Evolutionary conservation across 2,329 filamentous ascomycete genomes (phyloP).

Genomic region (Gnomoniopsis smithogilvyi): DNA sequence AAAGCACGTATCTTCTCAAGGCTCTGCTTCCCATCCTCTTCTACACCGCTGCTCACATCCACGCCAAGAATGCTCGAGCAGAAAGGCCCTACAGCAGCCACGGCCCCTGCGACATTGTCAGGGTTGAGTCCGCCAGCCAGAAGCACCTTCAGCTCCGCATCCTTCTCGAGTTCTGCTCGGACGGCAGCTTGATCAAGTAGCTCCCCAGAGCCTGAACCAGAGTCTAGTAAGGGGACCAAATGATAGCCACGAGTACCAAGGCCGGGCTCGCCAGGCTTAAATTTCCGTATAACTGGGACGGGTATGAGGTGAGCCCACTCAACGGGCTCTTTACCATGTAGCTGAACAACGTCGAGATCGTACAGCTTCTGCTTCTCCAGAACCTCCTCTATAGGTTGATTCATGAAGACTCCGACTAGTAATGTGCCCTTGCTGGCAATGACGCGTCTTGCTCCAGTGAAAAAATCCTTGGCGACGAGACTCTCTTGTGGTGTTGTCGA

Average conservation of each 20-base stretch:
- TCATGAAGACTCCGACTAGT: slow-evolving; percentile 90
- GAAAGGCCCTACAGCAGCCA: slow-evolving; percentile 60
- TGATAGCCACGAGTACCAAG: slow-evolving; percentile 77
- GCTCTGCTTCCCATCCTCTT: slow-evolving; percentile 77
- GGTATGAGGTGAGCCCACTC: slow-evolving; percentile 91
- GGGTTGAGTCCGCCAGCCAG: slow-evolving; percentile 83
- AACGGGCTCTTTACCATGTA: slow-evolving; percentile 87
- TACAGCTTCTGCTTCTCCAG: slow-evolving; percentile 74
- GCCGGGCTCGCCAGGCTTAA: slow-evolving; percentile 72
- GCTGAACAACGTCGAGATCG: slow-evolving; percentile 81
- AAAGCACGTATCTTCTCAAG: slow-evolving; percentile 79
- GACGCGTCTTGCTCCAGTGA: slow-evolving; percentile 33
- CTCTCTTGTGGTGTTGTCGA: neutral
- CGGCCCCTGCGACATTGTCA: slow-evolving; percentile 68
- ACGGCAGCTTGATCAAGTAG: slow-evolving; percentile 71
- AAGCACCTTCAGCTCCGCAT: slow-evolving; percentile 70
- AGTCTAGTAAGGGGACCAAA: slow-evolving; percentile 78
- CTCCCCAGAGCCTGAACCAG: slow-evolving; percentile 80
- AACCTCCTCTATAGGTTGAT: slow-evolving; percentile 82
- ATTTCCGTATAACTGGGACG: slow-evolving; percentile 85
- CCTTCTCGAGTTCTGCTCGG: slow-evolving; percentile 60
- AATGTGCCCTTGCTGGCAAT: slow-evolving; percentile 61
- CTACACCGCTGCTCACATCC: slow-evolving; percentile 93
- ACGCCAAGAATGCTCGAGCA: slow-evolving; percentile 70
- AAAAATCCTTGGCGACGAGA: slow-evolving; percentile 63